Base-by-base conservation (phyloP, 2,329 filamentous ascomycete genomes). In the Ophiocordyceps camponoti-leonardi region DNA sequence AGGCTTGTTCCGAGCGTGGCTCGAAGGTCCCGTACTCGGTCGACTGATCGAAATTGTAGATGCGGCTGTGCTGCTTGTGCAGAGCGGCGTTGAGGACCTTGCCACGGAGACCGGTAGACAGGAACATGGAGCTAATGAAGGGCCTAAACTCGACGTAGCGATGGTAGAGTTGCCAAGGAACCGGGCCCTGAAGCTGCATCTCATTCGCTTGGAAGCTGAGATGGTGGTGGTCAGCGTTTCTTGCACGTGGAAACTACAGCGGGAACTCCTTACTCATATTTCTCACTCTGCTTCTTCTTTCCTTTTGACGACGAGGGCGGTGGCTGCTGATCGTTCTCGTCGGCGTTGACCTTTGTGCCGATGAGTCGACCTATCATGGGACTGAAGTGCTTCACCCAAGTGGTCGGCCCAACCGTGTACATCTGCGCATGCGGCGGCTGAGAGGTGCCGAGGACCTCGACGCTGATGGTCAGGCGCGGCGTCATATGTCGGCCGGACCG, bases 81-180 rank as follows among this genome's bases (percentile, higher is more conserved):
- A 96, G 71, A 1, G 86, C 85, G 55, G 81, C 82, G 61, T 92
- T 86, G 19, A 95, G 67, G 42, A 95, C 71, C 50, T 77, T 80
- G 18, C 90, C 90, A 43, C 83, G 75, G 4, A 95, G 55, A 45
- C 87, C 88, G 26, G 76, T 75, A 11, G 77, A 76, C 1, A 79
- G 82, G 63, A 94, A 96, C 79, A 95, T 93, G 51, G 79, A 77
- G 44, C 84, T 85, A 46, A 96, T 83, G 56, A 94, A 86, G 23
- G 88, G 87, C 47, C 79, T 83, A 63, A 95, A 95, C 60, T 94
- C 88, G 47, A 95, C 88, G 57, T 83, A 96, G 52, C 87, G 83
- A 60, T 95, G 88, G 60, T 94, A 94, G 31, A 96, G 69, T 49
- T 79, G 69, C 2, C 77, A 67, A 0, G 90, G 88, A 0, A 92